These are phyloP conservation scores for Coemansia sp. DNA, from an alignment of 192 early-diverging fungal genomes.

Conservation along the genomic window DNA sequence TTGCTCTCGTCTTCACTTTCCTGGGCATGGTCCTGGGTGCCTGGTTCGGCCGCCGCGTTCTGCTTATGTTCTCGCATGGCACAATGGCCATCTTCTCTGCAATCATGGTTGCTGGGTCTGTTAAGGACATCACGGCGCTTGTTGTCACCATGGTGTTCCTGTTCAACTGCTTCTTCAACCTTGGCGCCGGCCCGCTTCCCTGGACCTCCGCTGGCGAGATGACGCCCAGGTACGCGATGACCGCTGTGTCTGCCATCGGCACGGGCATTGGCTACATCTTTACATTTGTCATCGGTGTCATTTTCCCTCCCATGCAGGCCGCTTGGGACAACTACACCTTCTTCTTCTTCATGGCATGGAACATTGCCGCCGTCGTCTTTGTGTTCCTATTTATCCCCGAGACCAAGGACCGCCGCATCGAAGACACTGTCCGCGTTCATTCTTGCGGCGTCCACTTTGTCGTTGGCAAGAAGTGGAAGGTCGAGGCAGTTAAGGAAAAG, in stretches of 20 bases:
- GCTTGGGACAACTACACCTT: slow-evolving; percentile 57
- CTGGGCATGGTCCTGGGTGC: slow-evolving; percentile 63
- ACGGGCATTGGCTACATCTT: slow-evolving; percentile 72
- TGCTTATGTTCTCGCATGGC: slow-evolving; percentile 65
- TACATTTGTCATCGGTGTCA: slow-evolving; percentile 61
- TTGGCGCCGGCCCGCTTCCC: slow-evolving; percentile 79
- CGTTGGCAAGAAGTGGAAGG: slow-evolving; percentile 50
- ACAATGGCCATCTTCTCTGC: slow-evolving; percentile 64
- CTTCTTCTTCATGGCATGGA: slow-evolving; percentile 69
- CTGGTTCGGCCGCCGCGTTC: slow-evolving; percentile 63
- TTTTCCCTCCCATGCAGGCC: slow-evolving; percentile 58
- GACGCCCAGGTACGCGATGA: slow-evolving; percentile 70
- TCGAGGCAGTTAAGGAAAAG: slow-evolving; percentile 26
- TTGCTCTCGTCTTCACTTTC: slow-evolving; percentile 47
- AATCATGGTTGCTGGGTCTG: slow-evolving; percentile 62
- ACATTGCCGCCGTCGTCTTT: slow-evolving; percentile 64
- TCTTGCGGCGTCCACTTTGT: slow-evolving; percentile 51
- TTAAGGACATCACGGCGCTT: slow-evolving; percentile 53
- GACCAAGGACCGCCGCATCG: slow-evolving; percentile 74
- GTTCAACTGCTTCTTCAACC: slow-evolving; percentile 73
- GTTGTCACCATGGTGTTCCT: slow-evolving; percentile 68
- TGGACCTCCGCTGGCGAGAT: slow-evolving; percentile 79
- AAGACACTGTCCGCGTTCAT: slow-evolving; percentile 57
- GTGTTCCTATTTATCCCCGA: slow-evolving; percentile 74
- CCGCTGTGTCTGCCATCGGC: slow-evolving; percentile 66